Evolutionary conservation across 1,284 basidiomycete genomes (phyloP), one percentile per base, ranked within the genome.

Genomic region (Malassezia globosa): DNA sequence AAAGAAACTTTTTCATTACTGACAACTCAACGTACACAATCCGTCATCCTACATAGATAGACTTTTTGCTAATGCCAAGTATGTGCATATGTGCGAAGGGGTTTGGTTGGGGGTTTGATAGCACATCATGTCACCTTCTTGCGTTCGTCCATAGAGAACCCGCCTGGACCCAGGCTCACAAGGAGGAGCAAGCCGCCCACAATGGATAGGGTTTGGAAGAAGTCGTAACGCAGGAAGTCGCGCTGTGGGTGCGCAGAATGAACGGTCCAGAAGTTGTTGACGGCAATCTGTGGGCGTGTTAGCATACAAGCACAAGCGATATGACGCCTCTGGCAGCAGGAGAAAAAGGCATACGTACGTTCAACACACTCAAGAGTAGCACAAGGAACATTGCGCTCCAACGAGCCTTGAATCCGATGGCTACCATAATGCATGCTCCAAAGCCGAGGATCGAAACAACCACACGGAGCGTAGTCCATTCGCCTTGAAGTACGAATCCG

Each of bases 241-340:
- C 92, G 81, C 69, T 89, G 85, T 52, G 90, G 92, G 74, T 97
- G 92, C 40, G 81, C 80, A 41, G 66, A 58, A 73, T 89, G 84
- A n/a, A 96, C 82, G 60, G 81, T 83, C 94, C 92, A 97, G 83
- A 87, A 99, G 76, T 95, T 95, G 80, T 99, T 99, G 75, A 88
- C 87, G 65, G 92, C 85, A 27, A 96, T 35, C 54, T 58, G 37
- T 11, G 22, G 39, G n/a, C n/a, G n/a, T n/a, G n/a, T n/a, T n/a
- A n/a, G n/a, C n/a, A n/a, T n/a, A n/a, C n/a, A n/a, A n/a, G n/a
- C n/a, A n/a, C n/a, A n/a, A n/a, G n/a, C n/a, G n/a, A n/a, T n/a
- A n/a, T n/a, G n/a, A n/a, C n/a, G n/a, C n/a, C n/a, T n/a, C n/a
- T n/a, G n/a, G n/a, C n/a, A n/a, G n/a, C 24, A 27, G 4, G 19